phyloP scores from a whole-genome alignment of 2,329 filamentous ascomycete genomes.

The Aspergillus brunneoviolaceus region DNA sequence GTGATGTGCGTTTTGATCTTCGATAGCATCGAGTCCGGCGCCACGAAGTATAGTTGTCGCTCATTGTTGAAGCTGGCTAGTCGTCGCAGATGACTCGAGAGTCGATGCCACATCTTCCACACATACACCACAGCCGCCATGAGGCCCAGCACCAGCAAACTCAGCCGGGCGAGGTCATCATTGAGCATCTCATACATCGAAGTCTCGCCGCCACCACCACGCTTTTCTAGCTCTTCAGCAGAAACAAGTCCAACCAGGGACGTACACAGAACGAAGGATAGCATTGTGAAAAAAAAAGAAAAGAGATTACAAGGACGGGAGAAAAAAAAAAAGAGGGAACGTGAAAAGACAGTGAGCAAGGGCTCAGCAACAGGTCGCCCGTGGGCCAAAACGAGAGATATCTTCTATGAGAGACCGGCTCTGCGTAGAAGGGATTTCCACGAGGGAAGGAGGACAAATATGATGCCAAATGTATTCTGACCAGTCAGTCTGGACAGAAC shows the following conservation, averaged over 20 bases:
- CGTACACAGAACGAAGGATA: constrained; percentile 21
- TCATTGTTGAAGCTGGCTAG: constrained; percentile 76
- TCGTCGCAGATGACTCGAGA: constrained; percentile 68
- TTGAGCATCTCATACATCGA: constrained; percentile 44
- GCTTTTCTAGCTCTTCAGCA: constrained; percentile 30
- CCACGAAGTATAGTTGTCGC: constrained; percentile 74
- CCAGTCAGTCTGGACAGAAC: not conserved
- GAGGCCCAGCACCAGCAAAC: constrained; percentile 63
- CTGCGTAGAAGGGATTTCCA: constrained; percentile 12
- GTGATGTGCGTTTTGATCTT: constrained; percentile 68
- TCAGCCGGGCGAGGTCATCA: constrained; percentile 59
- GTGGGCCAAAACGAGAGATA: constrained; percentile 4
- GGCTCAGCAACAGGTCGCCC: constrained; percentile 1
- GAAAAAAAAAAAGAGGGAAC: not conserved
- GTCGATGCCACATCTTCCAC: constrained; percentile 63
- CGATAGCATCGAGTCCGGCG: constrained; percentile 56
- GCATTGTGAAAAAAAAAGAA: constrained; percentile 18
- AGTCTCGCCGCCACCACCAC: constrained; percentile 13
- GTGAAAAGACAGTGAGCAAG: not conserved
- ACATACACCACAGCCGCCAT: constrained; percentile 63
- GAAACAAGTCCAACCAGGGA: constrained; percentile 31
- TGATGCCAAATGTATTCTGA: not conserved
- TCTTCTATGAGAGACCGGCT: constrained; percentile 35
- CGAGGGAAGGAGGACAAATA: constrained; percentile 1
- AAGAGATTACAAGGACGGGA: not conserved